Percentiles rank a stretch among this genome's conserved stretches.
Evolutionary conservation across 2,329 filamentous ascomycete species (phyloP).

Genomic region (Botryosphaeria dothidea): DNA sequence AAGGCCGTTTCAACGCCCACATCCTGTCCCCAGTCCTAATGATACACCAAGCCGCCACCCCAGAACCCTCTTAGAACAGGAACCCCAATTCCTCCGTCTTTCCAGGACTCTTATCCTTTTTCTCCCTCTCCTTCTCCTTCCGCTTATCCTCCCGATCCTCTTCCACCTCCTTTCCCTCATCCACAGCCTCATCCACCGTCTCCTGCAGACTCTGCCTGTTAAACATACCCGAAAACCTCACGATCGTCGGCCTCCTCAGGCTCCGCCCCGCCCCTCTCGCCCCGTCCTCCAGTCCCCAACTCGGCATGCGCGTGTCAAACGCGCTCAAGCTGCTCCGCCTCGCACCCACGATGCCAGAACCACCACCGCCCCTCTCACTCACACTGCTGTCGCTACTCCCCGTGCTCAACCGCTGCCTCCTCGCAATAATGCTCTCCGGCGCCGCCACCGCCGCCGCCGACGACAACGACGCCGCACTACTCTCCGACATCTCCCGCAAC

Average conservation of each 20-base stretch:
- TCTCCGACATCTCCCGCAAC: constrained; percentile 4
- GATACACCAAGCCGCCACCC: too few species aligned
- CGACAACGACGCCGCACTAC: not conserved
- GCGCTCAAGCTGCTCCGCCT: not conserved
- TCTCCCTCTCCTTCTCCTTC: not conserved
- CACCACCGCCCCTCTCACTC: not conserved
- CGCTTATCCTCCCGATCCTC: not conserved
- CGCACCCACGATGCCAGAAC: not conserved
- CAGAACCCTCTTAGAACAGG: too few species aligned
- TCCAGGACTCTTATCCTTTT: not conserved
- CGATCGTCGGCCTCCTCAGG: constrained; percentile 6
- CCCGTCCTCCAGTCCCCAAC: not conserved
- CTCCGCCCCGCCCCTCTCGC: not conserved
- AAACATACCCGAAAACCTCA: constrained; percentile 9
- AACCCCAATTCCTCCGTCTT: not conserved
- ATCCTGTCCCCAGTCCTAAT: too few species aligned
- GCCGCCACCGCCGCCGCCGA: not conserved
- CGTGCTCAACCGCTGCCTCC: not conserved
- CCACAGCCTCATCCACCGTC: constrained; percentile 2
- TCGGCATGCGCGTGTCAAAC: not conserved
- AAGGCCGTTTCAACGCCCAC: too few species aligned
- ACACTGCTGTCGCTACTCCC: not conserved
- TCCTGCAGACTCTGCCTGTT: constrained; percentile 9
- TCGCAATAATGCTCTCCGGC: not conserved
- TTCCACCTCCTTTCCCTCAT: not conserved